A percentile compares a stretch with the other conserved stretches of the same genome.
phyloP scores from a whole-genome alignment of 768 basidiomycete species.

The Hericium erinaceus region DNA sequence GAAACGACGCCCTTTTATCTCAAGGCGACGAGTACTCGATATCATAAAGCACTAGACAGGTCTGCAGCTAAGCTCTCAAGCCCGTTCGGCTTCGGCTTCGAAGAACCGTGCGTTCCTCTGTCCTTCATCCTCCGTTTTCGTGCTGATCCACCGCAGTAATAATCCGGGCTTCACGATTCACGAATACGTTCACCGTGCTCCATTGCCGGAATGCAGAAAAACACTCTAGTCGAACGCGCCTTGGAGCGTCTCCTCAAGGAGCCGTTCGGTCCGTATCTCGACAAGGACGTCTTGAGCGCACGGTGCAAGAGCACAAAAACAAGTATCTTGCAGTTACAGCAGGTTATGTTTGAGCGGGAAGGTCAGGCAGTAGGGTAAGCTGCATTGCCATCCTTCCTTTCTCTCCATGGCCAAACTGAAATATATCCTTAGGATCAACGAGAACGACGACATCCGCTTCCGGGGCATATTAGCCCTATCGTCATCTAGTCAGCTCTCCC shows the following conservation, averaged over 20 bases:
- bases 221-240: not conserved
- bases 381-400: slow-evolving; percentile 28
- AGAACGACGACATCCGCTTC: slow-evolving; percentile 29
- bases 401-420: not conserved
- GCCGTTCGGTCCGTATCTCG: slow-evolving; percentile 27
- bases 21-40: too few species aligned
- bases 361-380: slow-evolving; percentile 5
- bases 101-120: too few species aligned
- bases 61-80: too few species aligned
- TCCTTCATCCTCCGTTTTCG: too few species aligned
- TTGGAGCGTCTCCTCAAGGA: slow-evolving; percentile 6
- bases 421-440: not conserved
- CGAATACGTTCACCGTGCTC: too few species aligned
- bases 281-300: slow-evolving; percentile 19
- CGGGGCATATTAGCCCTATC: slow-evolving; percentile 42
- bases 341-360: slow-evolving; percentile 4
- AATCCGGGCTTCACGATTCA: too few species aligned
- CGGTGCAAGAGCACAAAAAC: slow-evolving; percentile 7
- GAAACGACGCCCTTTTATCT: too few species aligned
- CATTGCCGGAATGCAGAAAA: too few species aligned
- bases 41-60: too few species aligned
- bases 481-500: slow-evolving; percentile 40
- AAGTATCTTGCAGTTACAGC: not conserved
- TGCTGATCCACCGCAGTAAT: too few species aligned
- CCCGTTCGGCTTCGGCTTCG: too few species aligned